A percentile compares a stretch with the other conserved stretches of the same genome.
These are phyloP conservation scores for Leishmania turanica DNA, from an alignment of 208 protist genomes.

Conservation along the genomic window DNA sequence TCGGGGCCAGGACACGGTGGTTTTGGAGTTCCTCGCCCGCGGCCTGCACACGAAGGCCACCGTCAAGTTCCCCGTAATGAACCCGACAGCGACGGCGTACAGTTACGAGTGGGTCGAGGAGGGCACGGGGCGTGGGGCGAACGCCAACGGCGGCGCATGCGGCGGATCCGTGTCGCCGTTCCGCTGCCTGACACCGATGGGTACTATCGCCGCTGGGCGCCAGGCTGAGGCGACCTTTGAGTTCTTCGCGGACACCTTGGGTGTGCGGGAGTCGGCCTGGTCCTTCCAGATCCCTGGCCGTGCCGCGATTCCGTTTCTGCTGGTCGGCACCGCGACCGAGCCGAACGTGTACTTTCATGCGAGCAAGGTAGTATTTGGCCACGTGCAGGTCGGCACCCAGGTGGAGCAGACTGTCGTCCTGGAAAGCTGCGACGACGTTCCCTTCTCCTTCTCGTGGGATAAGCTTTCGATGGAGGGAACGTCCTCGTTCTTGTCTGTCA, in stretches of 20 bases:
- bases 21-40: constrained; percentile 93
- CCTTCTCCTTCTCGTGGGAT: constrained; percentile 95
- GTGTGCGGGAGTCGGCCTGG: constrained; percentile 91
- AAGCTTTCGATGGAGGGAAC: constrained; percentile 47
- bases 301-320: constrained; percentile 91
- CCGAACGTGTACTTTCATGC: constrained; percentile 91
- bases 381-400: constrained; percentile 82
- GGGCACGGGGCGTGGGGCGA: constrained; percentile 5
- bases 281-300: constrained; percentile 88
- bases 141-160: not conserved
- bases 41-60: constrained; percentile 92
- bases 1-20: constrained; percentile 46
- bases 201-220: constrained; percentile 85
- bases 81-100: constrained; percentile 93
- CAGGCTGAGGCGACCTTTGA: constrained; percentile 96
- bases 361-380: constrained; percentile 93
- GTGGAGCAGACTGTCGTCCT: constrained; percentile 83
- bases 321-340: constrained; percentile 94
- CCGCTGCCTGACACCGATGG: constrained; percentile 85
- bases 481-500: constrained; percentile 67
- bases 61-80: constrained; percentile 94
- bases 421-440: constrained; percentile 94
- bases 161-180: constrained; percentile 72
- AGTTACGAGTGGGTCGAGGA: constrained; percentile 94
- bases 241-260: constrained; percentile 91